Evolutionary conservation across 257 asterid genomes (phyloP).

Genomic region (Haberlea rhodopensis): DNA sequence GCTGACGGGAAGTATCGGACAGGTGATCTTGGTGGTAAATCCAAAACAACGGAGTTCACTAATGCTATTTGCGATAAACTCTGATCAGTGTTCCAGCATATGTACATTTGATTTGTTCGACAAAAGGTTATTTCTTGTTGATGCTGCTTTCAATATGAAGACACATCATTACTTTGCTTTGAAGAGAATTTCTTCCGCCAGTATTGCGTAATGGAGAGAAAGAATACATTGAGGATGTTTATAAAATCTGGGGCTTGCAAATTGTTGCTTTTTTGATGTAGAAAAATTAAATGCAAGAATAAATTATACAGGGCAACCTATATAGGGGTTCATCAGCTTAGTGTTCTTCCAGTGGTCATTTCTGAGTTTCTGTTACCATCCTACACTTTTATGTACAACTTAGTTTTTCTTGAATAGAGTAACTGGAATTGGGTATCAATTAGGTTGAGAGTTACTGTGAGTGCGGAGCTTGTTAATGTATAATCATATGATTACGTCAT

Average conservation of each 20-base stretch:
- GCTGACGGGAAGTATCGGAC: conserved; percentile 92
- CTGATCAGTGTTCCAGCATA: conserved; percentile 27
- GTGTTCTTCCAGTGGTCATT: no score
- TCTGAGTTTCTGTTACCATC: not conserved
- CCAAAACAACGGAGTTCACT: conserved; percentile 78
- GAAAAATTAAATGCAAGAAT: not conserved
- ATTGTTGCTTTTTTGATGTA: not conserved
- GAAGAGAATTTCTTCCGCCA: conserved; percentile 14
- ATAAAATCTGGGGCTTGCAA: conserved; percentile 17
- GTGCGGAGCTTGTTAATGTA: no score
- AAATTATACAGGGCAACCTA: not conserved
- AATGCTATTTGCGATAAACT: conserved; percentile 78
- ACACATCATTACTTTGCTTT: conserved; percentile 16
- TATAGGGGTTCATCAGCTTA: no score
- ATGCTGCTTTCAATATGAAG: conserved; percentile 17
- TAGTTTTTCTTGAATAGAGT: no score
- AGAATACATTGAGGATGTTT: conserved; percentile 25
- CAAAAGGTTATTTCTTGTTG: conserved; percentile 28
- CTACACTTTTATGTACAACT: no score
- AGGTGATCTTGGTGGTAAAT: conserved; percentile 87
- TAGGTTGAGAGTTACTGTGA: no score
- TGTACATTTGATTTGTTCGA: conserved; percentile 37
- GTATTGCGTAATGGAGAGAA: conserved; percentile 28
- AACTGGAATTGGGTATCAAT: no score
- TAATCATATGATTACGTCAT: no score